Base-by-base conservation (phyloP, 192 early-diverging fungal species). In the Piromyces finnis region DNA sequence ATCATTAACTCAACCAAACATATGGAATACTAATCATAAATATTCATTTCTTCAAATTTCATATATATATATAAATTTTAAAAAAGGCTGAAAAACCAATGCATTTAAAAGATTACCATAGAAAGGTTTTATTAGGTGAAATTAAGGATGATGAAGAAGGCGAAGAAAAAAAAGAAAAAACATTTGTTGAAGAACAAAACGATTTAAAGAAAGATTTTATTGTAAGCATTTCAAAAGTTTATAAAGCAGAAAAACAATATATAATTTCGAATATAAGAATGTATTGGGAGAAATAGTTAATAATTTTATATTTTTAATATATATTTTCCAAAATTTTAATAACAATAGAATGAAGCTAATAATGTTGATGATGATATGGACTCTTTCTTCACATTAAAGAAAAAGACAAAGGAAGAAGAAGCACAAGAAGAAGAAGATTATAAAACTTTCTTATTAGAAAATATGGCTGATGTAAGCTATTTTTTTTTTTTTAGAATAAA, bases 381-480 rank as follows among this genome's bases (percentile, higher is more conserved):
- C 80, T 88, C 86, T 14, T 90, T 98, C 39, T 87, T 97, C 77
- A 86, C 92, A 5, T 87, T 93, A 78, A 89, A 93, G 78, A 85
- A 85, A 28, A 95, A 94, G 84, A 88, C 93, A 6, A 82, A 90
- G n/a, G 91, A 91, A 36, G 95, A 97, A 82, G 36, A 91, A 79
- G 92, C 88, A 5, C 86, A 87, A 5, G 97, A 99, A 79, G 95
- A 98, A 35, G 90, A 91, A 28, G 96, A 95, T 77, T 99, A 99
- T 84, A 89, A 91, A 83, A 87, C 88, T 59, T 99, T 98, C 82
- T 86, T 99, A 83, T 85, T 98, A 27, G 89, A 95, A 77, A 93
- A 89, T 83, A 91, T 98, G 86, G 87, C 87, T 68, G 51, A 68
- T 22, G 51, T 68, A 51, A n/a, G n/a, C n/a, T n/a, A n/a, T n/a